These are phyloP conservation scores for Pseudogymnoascus sp. DNA, from an alignment of 2,329 filamentous ascomycete species.

Conservation along the genomic window DNA sequence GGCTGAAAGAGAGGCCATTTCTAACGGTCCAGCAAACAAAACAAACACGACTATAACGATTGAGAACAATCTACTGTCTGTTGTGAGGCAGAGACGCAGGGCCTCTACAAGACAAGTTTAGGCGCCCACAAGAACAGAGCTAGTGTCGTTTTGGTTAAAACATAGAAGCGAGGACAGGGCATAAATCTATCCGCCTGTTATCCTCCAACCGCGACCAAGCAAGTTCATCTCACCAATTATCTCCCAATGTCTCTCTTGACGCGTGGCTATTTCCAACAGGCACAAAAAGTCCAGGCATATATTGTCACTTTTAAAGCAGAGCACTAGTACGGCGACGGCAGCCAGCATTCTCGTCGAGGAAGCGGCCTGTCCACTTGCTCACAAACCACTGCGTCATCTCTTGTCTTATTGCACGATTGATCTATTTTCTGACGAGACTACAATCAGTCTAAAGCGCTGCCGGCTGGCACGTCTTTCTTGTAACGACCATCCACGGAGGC, in stretches of 20 bases:
- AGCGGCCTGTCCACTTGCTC: neutral
- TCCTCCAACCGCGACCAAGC: too few species aligned
- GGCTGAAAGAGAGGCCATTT: neutral
- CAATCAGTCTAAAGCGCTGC: neutral
- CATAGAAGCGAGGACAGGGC: neutral
- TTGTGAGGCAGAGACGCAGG: neutral
- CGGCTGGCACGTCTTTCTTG: neutral
- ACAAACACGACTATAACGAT: neutral
- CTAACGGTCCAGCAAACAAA: neutral
- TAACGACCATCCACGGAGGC: neutral
- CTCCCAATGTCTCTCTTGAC: too few species aligned
- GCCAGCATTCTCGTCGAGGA: neutral
- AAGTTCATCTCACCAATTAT: too few species aligned
- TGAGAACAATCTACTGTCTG: neutral
- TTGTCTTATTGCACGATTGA: neutral
- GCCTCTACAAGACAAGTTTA: neutral
- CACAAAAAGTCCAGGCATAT: neutral
- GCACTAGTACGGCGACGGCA: neutral
- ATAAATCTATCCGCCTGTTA: too few species aligned
- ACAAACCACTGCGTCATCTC: neutral
- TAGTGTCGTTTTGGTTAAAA: neutral
- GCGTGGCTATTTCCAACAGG: neutral
- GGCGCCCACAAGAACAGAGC: neutral
- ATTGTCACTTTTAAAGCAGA: neutral
- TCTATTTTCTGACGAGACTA: neutral